These are phyloP conservation scores for Leishmania tarentolae DNA, from an alignment of 208 protist species.

Conservation along the genomic window DNA sequence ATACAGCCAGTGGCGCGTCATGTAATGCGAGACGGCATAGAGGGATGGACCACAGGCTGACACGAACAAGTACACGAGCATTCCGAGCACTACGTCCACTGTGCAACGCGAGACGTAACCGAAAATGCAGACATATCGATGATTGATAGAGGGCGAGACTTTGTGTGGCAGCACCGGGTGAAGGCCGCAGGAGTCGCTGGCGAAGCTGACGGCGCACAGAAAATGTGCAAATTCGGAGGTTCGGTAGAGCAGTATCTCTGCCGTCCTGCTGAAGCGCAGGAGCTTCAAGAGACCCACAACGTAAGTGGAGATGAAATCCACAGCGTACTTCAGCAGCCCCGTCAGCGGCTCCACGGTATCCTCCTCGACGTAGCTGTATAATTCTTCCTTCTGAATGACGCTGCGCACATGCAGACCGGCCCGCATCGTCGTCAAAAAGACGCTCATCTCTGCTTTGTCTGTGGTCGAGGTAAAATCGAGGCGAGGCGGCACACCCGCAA, in stretches of 20 bases:
- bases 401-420: slow-evolving; percentile 46
- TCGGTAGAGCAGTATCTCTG: slow-evolving; percentile 37
- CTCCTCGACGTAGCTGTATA: background rate
- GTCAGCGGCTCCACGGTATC: slow-evolving; percentile 25
- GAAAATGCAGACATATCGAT: slow-evolving; percentile 56
- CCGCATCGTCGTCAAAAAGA: slow-evolving; percentile 51
- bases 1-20: slow-evolving; percentile 64
- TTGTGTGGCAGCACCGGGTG: slow-evolving; percentile 77
- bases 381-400: slow-evolving; percentile 36
- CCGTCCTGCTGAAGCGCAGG: slow-evolving; percentile 39
- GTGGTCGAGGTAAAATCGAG: slow-evolving; percentile 76
- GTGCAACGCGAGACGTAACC: slow-evolving; percentile 63
- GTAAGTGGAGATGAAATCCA: slow-evolving; percentile 26
- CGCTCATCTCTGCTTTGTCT: slow-evolving; percentile 62
- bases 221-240: slow-evolving; percentile 67
- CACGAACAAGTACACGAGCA: slow-evolving; percentile 53
- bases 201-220: slow-evolving; percentile 49
- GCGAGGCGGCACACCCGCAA: slow-evolving; percentile 52
- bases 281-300: slow-evolving; percentile 34
- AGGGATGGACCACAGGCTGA: slow-evolving; percentile 45
- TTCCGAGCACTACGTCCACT: slow-evolving; percentile 70
- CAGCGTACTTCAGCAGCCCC: slow-evolving; percentile 14
- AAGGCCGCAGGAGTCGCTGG: slow-evolving; percentile 66
- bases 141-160: slow-evolving; percentile 18
- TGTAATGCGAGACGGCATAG: slow-evolving; percentile 36